Percentiles rank a stretch among this genome's conserved stretches.
These are phyloP conservation scores for Clarkia xantiana DNA, from an alignment of 345 rosid genomes.

Conservation along the genomic window DNA sequence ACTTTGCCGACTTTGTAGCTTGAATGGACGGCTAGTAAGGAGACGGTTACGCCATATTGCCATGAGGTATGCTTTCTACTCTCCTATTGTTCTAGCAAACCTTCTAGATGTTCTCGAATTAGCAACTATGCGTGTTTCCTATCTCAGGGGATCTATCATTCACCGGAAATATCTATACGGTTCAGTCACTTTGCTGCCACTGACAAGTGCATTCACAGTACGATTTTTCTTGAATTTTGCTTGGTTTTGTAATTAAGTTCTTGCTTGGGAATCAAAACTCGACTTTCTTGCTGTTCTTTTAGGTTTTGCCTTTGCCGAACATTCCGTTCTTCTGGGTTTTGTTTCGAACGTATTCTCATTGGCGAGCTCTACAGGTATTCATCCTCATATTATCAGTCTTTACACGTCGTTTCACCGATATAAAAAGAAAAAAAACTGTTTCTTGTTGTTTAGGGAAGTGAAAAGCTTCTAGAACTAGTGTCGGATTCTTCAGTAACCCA, in stretches of 20 bases:
- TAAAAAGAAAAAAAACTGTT: neutral
- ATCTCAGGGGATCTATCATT: constrained; percentile 54
- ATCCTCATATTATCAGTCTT: neutral
- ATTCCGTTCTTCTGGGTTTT: constrained; percentile 87
- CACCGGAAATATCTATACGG: constrained; percentile 71
- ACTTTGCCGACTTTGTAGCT: constrained; percentile 24
- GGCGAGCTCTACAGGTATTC: constrained; percentile 90
- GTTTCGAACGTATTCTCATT: constrained; percentile 79
- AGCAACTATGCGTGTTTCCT: constrained; percentile 2
- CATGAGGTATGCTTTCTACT: constrained; percentile 36
- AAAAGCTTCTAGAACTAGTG: constrained; percentile 55
- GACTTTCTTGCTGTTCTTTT: neutral
- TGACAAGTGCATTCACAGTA: constrained; percentile 65
- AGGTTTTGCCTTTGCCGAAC: constrained; percentile 85
- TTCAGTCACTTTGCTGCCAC: constrained; percentile 73
- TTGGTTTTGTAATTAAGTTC: neutral
- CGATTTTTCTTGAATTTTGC: constrained; percentile 16
- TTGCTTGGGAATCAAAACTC: neutral
- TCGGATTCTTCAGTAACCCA: too few species aligned
- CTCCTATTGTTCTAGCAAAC: neutral
- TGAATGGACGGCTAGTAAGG: constrained; percentile 52
- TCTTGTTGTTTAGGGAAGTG: constrained; percentile 49
- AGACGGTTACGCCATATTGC: constrained; percentile 70
- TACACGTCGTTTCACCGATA: neutral
- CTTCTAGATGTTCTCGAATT: too few species aligned